Conservation (phyloP, 345 rosid species). For the Hibiscus trionum region DNA sequence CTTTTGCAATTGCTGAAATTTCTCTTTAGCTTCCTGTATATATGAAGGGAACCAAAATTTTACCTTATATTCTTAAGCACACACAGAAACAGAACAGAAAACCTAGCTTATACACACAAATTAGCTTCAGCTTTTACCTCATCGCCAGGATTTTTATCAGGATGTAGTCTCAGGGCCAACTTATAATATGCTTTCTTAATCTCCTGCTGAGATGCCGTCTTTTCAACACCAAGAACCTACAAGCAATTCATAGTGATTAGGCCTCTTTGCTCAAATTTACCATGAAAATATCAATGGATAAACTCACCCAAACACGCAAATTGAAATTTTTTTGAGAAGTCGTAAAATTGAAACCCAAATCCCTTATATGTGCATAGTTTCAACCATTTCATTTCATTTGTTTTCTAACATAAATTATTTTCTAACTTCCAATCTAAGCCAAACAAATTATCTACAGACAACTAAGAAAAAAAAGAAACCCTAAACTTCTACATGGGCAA, state of each 20-base stretch:
- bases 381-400: not conserved
- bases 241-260: conserved; percentile 3
- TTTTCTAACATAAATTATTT: no score
- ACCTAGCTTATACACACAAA: not conserved
- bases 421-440: not conserved
- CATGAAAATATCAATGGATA: not conserved
- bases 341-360: not conserved
- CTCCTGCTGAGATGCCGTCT: conserved; percentile 67
- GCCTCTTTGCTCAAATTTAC: not conserved
- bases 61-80: not conserved
- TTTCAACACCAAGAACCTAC: conserved; percentile 75
- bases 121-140: conserved; percentile 38
- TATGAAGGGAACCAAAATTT: not conserved
- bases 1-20: conserved; percentile 90
- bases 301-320: not conserved
- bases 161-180: conserved; percentile 79
- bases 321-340: not conserved
- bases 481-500: not conserved
- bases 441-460: not conserved
- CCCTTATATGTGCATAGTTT: not conserved
- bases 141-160: conserved; percentile 87
- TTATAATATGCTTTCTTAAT: conserved; percentile 87
- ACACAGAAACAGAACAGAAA: not conserved
- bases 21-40: conserved; percentile 82
- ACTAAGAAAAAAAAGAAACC: not conserved